phyloP scores from a whole-genome alignment of 2,329 filamentous ascomycete genomes.

The Arthrobotrys conoides region DNA sequence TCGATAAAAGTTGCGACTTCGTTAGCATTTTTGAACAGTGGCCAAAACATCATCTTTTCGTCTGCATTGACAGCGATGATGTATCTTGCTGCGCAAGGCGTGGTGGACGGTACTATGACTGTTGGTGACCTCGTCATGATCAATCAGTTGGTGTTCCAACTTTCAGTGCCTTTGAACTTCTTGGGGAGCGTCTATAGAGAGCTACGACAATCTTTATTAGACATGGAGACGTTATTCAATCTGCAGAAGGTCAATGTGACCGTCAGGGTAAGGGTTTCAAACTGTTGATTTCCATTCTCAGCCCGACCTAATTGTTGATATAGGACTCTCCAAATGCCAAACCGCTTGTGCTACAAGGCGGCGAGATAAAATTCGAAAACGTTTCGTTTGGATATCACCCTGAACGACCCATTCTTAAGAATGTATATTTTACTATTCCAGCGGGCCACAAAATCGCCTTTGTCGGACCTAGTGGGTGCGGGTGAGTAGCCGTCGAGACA shows the following conservation, averaged over 20 bases:
- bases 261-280: slow-evolving; percentile 72
- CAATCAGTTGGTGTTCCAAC: slow-evolving; percentile 97
- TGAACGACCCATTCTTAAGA: slow-evolving; percentile 86
- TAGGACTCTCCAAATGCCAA: slow-evolving; percentile 80
- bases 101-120: slow-evolving; percentile 83
- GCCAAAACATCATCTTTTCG: slow-evolving; percentile 98
- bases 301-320: slow-evolving; percentile 21
- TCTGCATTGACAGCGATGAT: slow-evolving; percentile 96
- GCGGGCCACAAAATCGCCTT: slow-evolving; percentile 96
- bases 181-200: slow-evolving; percentile 98
- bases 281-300: neutral
- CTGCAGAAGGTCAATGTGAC: slow-evolving; percentile 95
- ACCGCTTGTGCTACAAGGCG: slow-evolving; percentile 81
- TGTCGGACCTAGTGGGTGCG: slow-evolving; percentile 94
- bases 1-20: slow-evolving; percentile 98
- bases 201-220: slow-evolving; percentile 90
- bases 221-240: slow-evolving; percentile 99
- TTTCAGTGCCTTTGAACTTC: slow-evolving; percentile 97
- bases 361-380: slow-evolving; percentile 93
- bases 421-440: slow-evolving; percentile 88
- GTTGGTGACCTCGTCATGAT: slow-evolving; percentile 99
- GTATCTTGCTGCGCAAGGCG: slow-evolving; percentile 93
- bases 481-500: slow-evolving; percentile 66
- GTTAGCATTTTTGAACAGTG: slow-evolving; percentile 89
- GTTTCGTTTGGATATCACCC: slow-evolving; percentile 93